Percentiles rank a stretch among this genome's conserved stretches.
These are phyloP conservation scores for Ceratopteris richardii DNA, from an alignment of 75 land plant species.

Conservation along the genomic window DNA sequence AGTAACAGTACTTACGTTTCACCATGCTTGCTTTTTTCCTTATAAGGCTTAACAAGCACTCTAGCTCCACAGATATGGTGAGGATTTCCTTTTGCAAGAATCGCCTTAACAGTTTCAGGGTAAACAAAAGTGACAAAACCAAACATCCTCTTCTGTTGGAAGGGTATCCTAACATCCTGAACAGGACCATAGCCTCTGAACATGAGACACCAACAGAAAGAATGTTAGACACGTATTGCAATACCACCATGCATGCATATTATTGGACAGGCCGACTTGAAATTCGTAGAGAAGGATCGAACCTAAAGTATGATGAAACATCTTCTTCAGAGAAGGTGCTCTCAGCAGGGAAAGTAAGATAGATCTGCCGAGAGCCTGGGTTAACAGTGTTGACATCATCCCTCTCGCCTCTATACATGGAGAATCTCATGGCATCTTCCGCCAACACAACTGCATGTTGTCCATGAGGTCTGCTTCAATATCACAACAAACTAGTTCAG, in stretches of 20 bases:
- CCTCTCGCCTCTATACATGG: slow-evolving; percentile 15
- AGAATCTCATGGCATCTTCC: slow-evolving; percentile 35
- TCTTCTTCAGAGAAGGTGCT: slow-evolving; percentile 97
- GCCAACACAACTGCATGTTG: slow-evolving; percentile 42
- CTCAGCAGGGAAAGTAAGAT: slow-evolving; percentile 96
- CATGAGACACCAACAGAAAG: slow-evolving; percentile 4
- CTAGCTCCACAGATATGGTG: slow-evolving; percentile 95
- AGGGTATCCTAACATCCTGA: slow-evolving; percentile 97
- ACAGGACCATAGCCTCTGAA: slow-evolving; percentile 87
- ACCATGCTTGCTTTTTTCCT: slow-evolving; percentile 84
- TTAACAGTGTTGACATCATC: background rate
- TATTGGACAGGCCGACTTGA: too few relatives aligned
- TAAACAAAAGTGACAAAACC: slow-evolving; percentile 95
- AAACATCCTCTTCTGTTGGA: slow-evolving; percentile 99
- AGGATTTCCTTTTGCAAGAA: slow-evolving; percentile 88
- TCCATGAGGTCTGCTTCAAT: slow-evolving; percentile 31
- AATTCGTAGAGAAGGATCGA: background rate
- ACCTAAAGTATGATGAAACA: slow-evolving; percentile 96
- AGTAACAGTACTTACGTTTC: slow-evolving; percentile 43
- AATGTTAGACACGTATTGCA: too few relatives aligned
- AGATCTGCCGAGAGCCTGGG: slow-evolving; percentile 77
- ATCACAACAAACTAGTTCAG: too few relatives aligned
- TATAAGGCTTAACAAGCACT: slow-evolving; percentile 94
- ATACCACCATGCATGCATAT: too few relatives aligned
- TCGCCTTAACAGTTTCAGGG: slow-evolving; percentile 85